phyloP scores from a whole-genome alignment of 768 basidiomycete genomes.

The Rhizopogon salebrosus region DNA sequence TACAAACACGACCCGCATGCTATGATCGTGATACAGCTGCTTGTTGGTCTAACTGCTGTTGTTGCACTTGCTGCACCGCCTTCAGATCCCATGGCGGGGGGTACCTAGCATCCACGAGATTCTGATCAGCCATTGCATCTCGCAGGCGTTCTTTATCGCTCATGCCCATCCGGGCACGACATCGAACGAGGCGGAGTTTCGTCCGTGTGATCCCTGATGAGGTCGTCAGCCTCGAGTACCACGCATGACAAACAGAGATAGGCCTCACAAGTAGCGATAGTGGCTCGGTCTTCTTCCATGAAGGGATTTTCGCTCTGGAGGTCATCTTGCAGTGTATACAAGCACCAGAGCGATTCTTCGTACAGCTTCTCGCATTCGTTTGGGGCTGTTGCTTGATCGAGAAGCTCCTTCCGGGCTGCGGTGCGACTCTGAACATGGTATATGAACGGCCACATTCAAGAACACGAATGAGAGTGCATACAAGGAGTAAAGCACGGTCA shows the following conservation, averaged over 20 bases:
- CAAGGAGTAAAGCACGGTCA: slow-evolving; percentile 83
- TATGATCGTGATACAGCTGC: not conserved
- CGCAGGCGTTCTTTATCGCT: slow-evolving; percentile 64
- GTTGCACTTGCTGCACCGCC: slow-evolving; percentile 25
- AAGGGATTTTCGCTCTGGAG: slow-evolving; percentile 80
- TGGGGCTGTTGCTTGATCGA: slow-evolving; percentile 69
- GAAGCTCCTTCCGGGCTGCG: slow-evolving; percentile 85
- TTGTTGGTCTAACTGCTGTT: slow-evolving; percentile 13
- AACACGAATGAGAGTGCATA: slow-evolving; percentile 33
- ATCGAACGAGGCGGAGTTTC: slow-evolving; percentile 76
- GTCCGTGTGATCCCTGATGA: slow-evolving; percentile 76
- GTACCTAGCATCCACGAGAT: slow-evolving; percentile 64
- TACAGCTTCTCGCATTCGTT: slow-evolving; percentile 91
- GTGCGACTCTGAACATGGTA: slow-evolving; percentile 66
- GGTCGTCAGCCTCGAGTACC: not conserved
- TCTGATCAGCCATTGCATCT: slow-evolving; percentile 76
- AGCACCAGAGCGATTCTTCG: slow-evolving; percentile 91
- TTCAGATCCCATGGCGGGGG: slow-evolving; percentile 71
- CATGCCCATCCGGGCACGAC: slow-evolving; percentile 75
- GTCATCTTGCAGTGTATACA: slow-evolving; percentile 90
- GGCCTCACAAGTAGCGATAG: slow-evolving; percentile 68
- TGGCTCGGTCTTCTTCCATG: slow-evolving; percentile 76
- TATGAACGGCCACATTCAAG: not conserved
- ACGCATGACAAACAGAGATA: slow-evolving; percentile 3
- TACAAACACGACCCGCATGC: not conserved